phyloP scores from a whole-genome alignment of 1,139 yeast species.

The Magnusiomyces ingens region DNA sequence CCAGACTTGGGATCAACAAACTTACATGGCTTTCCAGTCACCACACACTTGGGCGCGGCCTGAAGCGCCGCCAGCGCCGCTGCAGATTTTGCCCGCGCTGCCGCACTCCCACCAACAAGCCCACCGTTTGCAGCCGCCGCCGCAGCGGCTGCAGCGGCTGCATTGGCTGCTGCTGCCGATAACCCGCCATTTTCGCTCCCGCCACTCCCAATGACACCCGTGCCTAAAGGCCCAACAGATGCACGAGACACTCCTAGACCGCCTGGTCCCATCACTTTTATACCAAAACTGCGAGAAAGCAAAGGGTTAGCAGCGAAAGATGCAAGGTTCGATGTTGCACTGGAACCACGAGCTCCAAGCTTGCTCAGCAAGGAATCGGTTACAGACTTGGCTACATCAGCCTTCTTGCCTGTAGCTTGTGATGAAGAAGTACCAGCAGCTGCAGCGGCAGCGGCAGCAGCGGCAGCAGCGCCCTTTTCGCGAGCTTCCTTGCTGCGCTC shows the following conservation, averaged over 20 bases:
- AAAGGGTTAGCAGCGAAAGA: constrained; percentile 3
- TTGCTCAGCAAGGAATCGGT: no score
- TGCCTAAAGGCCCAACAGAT: constrained; percentile 7
- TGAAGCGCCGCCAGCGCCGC: constrained; percentile 16
- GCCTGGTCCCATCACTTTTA: constrained; percentile 2
- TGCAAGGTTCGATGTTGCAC: neutral
- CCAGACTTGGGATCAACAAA: constrained; percentile 81
- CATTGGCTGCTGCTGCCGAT: constrained; percentile 9
- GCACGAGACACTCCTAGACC: constrained; percentile 5
- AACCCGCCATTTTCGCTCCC: constrained; percentile 5
- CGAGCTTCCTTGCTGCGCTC: constrained; percentile 1
- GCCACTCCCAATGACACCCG: constrained; percentile 6
- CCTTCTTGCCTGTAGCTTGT: neutral
- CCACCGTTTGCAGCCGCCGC: constrained; percentile 14
- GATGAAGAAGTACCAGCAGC: neutral
- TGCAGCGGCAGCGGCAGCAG: neutral
- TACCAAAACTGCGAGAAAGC: constrained; percentile 3
- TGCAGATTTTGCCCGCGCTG: constrained; percentile 15
- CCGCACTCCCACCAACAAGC: constrained; percentile 8
- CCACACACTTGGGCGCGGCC: constrained; percentile 46
- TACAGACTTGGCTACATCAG: neutral
- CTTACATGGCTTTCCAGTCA: constrained; percentile 71
- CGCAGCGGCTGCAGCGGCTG: constrained; percentile 13
- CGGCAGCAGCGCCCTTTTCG: neutral
- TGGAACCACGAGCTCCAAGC: no score